A percentile compares a stretch with the other conserved stretches of the same genome.
Conservation (phyloP, 257 asterid genomes). For the Solanum paucissectum region DNA sequence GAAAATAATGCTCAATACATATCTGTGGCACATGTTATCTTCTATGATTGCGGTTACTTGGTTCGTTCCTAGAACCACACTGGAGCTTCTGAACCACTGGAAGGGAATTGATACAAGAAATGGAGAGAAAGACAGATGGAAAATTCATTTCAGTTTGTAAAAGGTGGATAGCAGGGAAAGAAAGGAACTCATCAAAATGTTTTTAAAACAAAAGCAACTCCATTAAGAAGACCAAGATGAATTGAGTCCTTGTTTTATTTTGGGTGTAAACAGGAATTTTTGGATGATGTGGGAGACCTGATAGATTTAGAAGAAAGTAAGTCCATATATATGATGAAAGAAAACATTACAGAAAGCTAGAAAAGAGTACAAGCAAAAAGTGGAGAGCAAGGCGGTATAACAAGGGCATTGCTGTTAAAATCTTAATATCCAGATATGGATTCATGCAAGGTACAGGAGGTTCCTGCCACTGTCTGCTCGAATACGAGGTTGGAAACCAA, state of each 20-base stretch:
- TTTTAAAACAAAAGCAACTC: neutral
- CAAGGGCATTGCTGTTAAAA: neutral
- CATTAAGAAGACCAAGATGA: neutral
- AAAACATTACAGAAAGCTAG: neutral
- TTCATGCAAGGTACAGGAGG: neutral
- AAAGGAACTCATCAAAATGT: neutral
- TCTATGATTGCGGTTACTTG: neutral
- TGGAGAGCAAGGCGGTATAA: neutral
- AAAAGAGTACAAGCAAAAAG: neutral
- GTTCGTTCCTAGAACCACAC: neutral
- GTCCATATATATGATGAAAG: neutral
- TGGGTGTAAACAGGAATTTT: neutral
- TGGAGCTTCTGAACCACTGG: neutral
- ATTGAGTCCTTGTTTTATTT: neutral
- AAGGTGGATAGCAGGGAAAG: neutral
- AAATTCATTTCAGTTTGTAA: neutral
- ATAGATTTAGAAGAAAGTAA: neutral
- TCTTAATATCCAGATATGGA: neutral
- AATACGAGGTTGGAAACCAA: neutral
- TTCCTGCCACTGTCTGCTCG: neutral
- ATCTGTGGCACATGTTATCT: neutral
- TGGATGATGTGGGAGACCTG: neutral
- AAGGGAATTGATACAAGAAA: neutral
- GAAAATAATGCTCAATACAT: neutral
- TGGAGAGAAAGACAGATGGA: neutral